Evolutionary conservation across 345 rosid genomes (phyloP), one percentile per base, ranked within the genome.

Genomic region (Sonneratia caseolaris): DNA sequence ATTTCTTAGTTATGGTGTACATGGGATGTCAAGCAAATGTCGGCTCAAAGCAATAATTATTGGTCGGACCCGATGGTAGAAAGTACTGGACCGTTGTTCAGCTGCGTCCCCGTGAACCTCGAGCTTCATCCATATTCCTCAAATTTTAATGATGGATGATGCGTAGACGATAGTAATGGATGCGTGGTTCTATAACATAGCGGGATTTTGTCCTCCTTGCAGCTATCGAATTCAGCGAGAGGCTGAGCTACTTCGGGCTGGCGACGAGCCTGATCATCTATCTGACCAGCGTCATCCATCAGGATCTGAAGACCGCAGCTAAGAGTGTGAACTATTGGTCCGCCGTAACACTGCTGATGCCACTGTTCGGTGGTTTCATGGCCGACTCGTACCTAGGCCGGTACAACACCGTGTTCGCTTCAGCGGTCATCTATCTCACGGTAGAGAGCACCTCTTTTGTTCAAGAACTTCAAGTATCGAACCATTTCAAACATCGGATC

Each of bases 181-280:
- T 40, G 43, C 9, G 5, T 15, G 32, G 32, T 27, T 27, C 32
- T 1, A 27, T 27, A 27, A 27, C 32, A 27, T 27, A 27, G 32
- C 32, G 32, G 32, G 32, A 27, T 27, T 9, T 42, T 27, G 42
- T 49, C 51, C 11, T 47, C 3, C 51, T 71, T 64, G 75, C 83
- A 94, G 98, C 89, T 40, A 94, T 94, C 35, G 97, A 94, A 72
- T 92, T 92, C 77, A 86, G 97, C 62, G 99, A 95, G 84, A 85
- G 99, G 79, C 81, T 95, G 81, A 92, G 91, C 76, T 90, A 89
- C 83, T 92, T 86, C 73, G 99, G 99, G 68, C 76, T 92, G 35
- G 89, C 97, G 2, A 86, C 96, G 13, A 95, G 91, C 86, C 76
- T 95, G 72, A 87, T 95, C 71, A 83, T 91, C 35, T 95, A 95